These are phyloP conservation scores for Ceratobasidium sp. DNA, from an alignment of 1,284 basidiomycete genomes.

Conservation along the genomic window DNA sequence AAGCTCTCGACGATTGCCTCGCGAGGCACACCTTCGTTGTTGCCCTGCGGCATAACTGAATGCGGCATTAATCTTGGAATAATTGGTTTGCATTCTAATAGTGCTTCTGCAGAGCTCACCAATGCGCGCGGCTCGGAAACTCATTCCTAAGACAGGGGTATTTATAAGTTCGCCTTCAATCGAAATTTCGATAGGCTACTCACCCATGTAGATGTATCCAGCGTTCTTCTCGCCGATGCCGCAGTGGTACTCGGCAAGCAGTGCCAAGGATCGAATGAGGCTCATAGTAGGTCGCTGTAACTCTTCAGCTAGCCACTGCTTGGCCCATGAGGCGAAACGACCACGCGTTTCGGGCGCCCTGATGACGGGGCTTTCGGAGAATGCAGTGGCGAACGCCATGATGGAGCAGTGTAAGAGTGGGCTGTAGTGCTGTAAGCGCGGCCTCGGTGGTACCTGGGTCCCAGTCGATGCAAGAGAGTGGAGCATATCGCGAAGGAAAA, in stretches of 20 bases:
- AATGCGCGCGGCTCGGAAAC: conserved; percentile 23
- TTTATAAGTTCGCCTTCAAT: not conserved
- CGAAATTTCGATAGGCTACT: not conserved
- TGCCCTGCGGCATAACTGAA: no score
- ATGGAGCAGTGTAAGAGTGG: conserved; percentile 29
- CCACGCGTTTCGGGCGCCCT: not conserved
- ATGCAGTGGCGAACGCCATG: conserved; percentile 27
- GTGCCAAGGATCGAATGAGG: not conserved
- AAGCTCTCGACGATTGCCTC: conserved; percentile 66
- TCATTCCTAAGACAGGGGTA: conserved; percentile 1
- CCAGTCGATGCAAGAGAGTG: not conserved
- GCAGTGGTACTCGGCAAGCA: conserved; percentile 33
- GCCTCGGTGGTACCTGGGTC: not conserved
- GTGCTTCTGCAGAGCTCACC: no score
- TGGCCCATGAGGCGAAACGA: conserved; percentile 12
- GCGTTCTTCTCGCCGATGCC: conserved; percentile 20
- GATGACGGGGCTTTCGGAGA: conserved; percentile 26
- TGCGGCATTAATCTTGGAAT: not conserved
- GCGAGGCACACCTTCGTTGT: no score
- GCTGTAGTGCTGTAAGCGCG: conserved; percentile 14
- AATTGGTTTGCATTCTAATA: no score
- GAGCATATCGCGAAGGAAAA: conserved; percentile 35
- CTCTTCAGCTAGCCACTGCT: conserved; percentile 37
- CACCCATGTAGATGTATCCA: conserved; percentile 40
- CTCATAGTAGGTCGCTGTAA: not conserved